Base-by-base conservation (phyloP, 495 filamentous ascomycete genomes). In the Penicillium taxi region DNA sequence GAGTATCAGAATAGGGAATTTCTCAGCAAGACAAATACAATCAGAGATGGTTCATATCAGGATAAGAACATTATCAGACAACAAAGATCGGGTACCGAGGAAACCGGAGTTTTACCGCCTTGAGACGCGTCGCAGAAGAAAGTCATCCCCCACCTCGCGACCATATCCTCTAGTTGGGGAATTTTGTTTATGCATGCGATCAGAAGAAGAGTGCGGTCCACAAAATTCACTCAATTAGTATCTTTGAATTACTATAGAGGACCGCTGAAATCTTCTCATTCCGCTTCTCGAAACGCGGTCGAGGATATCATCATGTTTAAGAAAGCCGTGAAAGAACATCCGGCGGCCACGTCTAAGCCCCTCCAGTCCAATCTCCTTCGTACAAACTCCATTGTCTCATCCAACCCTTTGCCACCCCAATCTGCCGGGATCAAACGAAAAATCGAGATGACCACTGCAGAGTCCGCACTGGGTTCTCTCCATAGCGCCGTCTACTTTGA, bases 401-500 rank as follows among this genome's bases (percentile, higher is more conserved):
- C 52, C 2, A 58, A 57, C 18, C 35, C 44, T 9, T 25, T 52
- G n/a, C 39, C 47, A 12, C 34, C 48, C 14, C 57, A 58, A 29
- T 55, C 58, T 0, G 25, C 43, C 29, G 64, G 61, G 8, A 49
- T 64, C 38, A 70, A 70, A 45, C 58, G 66, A 25, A 70, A 70
- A 47, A 52, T 67, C 22, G 66, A 70, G 17, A 54, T 63, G 53
- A 41, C 50, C 15, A 51, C 49, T 3, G 53, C 54, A 17, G 43
- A 51, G 20, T 66, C 63, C 0, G 44, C 52, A 2, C 41, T 70
- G 29, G 63, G 66, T 2, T 64, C 66, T 11, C 53, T 70, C 21
- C 66, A 70, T 40, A 64, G 43, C 31, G 55, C 54, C 17, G 67
- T 73, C 18, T 72, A 63, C 37, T 73, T 75, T 28, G 68, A 73